phyloP scores from a whole-genome alignment of 2,329 filamentous ascomycete genomes.

The Colletotrichum sp. region DNA sequence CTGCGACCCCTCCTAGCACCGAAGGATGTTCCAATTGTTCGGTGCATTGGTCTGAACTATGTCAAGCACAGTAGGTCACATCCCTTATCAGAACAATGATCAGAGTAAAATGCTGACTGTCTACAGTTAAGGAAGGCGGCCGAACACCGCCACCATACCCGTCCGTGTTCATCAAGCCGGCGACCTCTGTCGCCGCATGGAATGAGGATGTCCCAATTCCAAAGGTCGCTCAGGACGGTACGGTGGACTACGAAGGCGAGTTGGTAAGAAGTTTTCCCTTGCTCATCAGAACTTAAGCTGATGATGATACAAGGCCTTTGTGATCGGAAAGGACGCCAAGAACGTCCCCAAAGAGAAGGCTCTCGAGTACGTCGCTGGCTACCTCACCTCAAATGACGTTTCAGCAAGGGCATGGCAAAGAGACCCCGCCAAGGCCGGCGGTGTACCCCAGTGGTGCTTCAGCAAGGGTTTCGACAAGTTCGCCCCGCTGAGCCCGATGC shows the following conservation, averaged over 20 bases:
- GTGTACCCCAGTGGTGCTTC: constrained; percentile 57
- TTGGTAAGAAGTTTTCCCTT: constrained; percentile 31
- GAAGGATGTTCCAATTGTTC: constrained; percentile 38
- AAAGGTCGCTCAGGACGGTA: constrained; percentile 48
- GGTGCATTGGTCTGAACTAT: constrained; percentile 42
- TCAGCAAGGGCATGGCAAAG: constrained; percentile 58
- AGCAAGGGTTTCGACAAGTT: constrained; percentile 62
- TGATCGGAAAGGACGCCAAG: constrained; percentile 59
- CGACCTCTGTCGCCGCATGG: constrained; percentile 40
- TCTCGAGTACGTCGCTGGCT: constrained; percentile 52
- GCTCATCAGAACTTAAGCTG: not conserved
- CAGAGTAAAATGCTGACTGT: not conserved
- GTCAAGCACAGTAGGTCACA: constrained; percentile 37
- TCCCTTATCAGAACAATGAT: not conserved
- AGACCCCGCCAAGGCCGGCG: constrained; percentile 48
- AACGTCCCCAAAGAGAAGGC: constrained; percentile 51
- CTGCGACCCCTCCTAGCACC: constrained; percentile 33
- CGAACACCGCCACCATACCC: constrained; percentile 54
- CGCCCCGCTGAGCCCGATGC: constrained; percentile 57
- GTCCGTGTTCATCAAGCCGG: constrained; percentile 57
- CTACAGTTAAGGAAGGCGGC: constrained; percentile 55
- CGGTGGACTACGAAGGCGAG: constrained; percentile 57
- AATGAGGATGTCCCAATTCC: constrained; percentile 47
- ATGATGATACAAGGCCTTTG: constrained; percentile 38
- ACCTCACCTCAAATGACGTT: constrained; percentile 54